Percentiles rank a stretch among this genome's conserved stretches.
Conservation (phyloP, 1,284 basidiomycete genomes). For the Fomitopsis betulina region DNA sequence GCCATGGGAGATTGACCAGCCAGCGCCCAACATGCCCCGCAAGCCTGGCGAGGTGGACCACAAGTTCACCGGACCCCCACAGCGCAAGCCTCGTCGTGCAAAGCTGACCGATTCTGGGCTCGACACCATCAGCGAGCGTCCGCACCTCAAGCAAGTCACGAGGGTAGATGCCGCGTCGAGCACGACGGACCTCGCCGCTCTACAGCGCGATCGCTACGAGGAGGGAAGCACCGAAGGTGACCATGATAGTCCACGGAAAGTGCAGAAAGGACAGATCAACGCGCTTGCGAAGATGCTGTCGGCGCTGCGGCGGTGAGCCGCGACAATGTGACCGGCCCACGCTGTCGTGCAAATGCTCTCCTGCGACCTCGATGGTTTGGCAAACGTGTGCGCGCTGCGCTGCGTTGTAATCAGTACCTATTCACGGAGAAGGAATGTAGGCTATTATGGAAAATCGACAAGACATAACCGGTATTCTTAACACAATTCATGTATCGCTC, state of each 20-base stretch:
- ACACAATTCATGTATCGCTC: slow-evolving; percentile 12
- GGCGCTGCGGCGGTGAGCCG: slow-evolving; percentile 57
- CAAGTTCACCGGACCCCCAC: slow-evolving; percentile 55
- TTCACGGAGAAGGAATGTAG: slow-evolving; percentile 6
- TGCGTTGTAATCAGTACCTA: slow-evolving; percentile 8
- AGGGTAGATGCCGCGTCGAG: slow-evolving; percentile 59
- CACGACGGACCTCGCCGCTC: slow-evolving; percentile 57
- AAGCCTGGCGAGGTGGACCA: slow-evolving; percentile 54
- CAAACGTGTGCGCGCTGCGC: slow-evolving; percentile 6
- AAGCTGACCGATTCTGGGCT: slow-evolving; percentile 59
- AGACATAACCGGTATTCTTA: background rate
- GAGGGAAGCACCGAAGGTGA: slow-evolving; percentile 15
- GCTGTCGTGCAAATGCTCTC: background rate
- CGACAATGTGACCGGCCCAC: background rate
- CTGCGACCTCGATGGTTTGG: slow-evolving; percentile 5
- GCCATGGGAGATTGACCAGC: slow-evolving; percentile 65
- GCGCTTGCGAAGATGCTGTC: slow-evolving; percentile 81
- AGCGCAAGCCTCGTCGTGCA: slow-evolving; percentile 58
- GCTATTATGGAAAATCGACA: slow-evolving; percentile 6
- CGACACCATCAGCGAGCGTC: slow-evolving; percentile 72
- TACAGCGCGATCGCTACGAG: slow-evolving; percentile 41
- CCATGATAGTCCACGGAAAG: slow-evolving; percentile 52
- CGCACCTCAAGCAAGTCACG: slow-evolving; percentile 34
- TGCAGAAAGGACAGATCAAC: slow-evolving; percentile 81
- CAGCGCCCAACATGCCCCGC: slow-evolving; percentile 65